Evolutionary conservation across 768 basidiomycete species (phyloP).

Genomic region (Tylopilus cervinicoccineus): DNA sequence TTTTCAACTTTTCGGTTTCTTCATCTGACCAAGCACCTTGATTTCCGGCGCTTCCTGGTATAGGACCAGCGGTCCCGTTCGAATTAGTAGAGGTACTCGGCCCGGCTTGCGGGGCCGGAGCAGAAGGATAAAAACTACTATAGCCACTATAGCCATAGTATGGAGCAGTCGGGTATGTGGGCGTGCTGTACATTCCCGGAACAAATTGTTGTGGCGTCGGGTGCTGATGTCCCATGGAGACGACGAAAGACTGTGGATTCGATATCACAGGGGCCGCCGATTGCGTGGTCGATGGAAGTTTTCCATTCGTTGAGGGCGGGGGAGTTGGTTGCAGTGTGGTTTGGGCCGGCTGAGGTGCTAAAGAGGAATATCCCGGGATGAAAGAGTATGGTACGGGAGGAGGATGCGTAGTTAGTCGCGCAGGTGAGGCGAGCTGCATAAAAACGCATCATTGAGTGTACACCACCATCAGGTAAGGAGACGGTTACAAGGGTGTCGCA

Average conservation of each 20-base stretch:
- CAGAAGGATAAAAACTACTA: slow-evolving; percentile 30
- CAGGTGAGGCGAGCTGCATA: slow-evolving; percentile 66
- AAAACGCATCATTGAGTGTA: slow-evolving; percentile 10
- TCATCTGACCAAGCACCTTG: slow-evolving; percentile 79
- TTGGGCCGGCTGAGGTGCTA: slow-evolving; percentile 27
- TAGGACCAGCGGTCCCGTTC: slow-evolving; percentile 15
- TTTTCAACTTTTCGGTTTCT: slow-evolving; percentile 66
- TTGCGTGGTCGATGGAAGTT: slow-evolving; percentile 29
- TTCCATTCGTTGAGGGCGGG: slow-evolving; percentile 33
- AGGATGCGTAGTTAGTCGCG: slow-evolving; percentile 61
- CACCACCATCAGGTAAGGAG: not conserved
- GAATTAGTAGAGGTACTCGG: slow-evolving; percentile 25
- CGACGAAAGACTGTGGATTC: slow-evolving; percentile 69
- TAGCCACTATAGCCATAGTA: slow-evolving; percentile 57
- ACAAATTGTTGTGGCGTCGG: slow-evolving; percentile 44
- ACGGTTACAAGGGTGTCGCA: slow-evolving; percentile 68
- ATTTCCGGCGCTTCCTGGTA: slow-evolving; percentile 39
- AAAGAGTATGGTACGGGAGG: slow-evolving; percentile 56
- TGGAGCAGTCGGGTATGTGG: slow-evolving; percentile 55
- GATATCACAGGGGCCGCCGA: slow-evolving; percentile 52
- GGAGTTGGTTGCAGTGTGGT: slow-evolving; percentile 35
- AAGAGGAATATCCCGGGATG: slow-evolving; percentile 37
- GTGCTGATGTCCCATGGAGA: slow-evolving; percentile 58
- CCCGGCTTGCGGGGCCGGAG: slow-evolving; percentile 20
- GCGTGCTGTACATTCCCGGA: slow-evolving; percentile 29